Evolutionary conservation across 1,139 yeast genomes (phyloP).

Genomic region (Kurtzmaniella quercitrusa): DNA sequence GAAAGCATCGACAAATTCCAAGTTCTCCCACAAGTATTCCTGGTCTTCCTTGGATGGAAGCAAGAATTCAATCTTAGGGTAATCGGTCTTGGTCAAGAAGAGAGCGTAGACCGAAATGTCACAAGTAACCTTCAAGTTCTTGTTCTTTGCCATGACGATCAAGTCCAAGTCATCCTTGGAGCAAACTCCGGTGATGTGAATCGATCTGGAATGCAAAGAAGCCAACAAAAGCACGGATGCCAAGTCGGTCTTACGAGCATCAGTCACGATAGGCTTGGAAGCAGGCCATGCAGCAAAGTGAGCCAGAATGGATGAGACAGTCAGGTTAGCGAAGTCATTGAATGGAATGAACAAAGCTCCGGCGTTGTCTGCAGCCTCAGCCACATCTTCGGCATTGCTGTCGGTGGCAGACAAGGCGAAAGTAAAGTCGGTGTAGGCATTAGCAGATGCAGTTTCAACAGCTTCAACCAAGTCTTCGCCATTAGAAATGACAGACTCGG

Average conservation of each 20-base stretch:
- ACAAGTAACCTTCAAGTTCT: slow-evolving; percentile 79
- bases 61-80: slow-evolving; percentile 64
- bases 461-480: slow-evolving; percentile 62
- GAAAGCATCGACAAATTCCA: slow-evolving; percentile 77
- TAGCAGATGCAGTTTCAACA: slow-evolving; percentile 49
- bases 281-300: slow-evolving; percentile 85
- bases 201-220: slow-evolving; percentile 77
- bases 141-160: slow-evolving; percentile 81
- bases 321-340: slow-evolving; percentile 63
- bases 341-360: slow-evolving; percentile 82
- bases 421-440: slow-evolving; percentile 78
- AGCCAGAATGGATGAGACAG: slow-evolving; percentile 71
- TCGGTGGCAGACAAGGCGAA: slow-evolving; percentile 81
- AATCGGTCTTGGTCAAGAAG: slow-evolving; percentile 70
- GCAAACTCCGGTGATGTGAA: slow-evolving; percentile 86
- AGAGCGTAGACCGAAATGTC: slow-evolving; percentile 82
- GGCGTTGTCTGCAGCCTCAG: slow-evolving; percentile 61
- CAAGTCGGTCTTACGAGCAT: slow-evolving; percentile 86
- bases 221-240: slow-evolving; percentile 90
- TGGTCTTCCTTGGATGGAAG: slow-evolving; percentile 75
- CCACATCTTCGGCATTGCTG: slow-evolving; percentile 57
- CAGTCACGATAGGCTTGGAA: slow-evolving; percentile 81
- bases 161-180: slow-evolving; percentile 78
- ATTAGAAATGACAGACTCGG: slow-evolving; percentile 63
- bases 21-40: slow-evolving; percentile 73